These are phyloP conservation scores for Biscutella laevigata DNA, from an alignment of 441 rosid species.

Conservation along the genomic window DNA sequence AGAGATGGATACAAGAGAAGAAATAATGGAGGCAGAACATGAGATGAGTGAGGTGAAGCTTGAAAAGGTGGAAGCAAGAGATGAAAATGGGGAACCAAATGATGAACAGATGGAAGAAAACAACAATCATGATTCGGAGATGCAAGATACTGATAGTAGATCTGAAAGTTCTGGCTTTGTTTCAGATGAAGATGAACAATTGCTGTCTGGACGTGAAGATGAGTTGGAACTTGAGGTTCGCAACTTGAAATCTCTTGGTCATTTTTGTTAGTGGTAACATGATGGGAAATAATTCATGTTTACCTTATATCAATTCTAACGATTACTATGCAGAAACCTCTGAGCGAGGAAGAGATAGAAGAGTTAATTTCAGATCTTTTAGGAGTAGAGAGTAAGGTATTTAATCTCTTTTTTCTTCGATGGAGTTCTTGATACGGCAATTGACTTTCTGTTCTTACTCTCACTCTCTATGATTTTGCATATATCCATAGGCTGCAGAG, in stretches of 20 bases:
- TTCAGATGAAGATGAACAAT: constrained; percentile 56
- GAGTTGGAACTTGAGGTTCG: constrained; percentile 54
- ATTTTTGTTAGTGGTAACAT: not conserved
- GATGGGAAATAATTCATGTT: not conserved
- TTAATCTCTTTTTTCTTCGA: constrained; percentile 7
- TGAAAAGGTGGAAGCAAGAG: constrained; percentile 29
- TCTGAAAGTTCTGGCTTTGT: constrained; percentile 46
- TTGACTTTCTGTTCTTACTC: constrained; percentile 4
- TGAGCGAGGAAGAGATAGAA: constrained; percentile 82
- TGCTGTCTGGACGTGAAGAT: constrained; percentile 47
- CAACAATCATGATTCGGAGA: constrained; percentile 15
- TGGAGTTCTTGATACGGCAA: not conserved
- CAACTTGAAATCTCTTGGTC: constrained; percentile 4
- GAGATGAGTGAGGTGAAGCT: constrained; percentile 41
- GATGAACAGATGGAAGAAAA: constrained; percentile 20
- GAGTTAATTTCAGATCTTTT: constrained; percentile 70
- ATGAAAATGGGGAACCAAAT: not conserved
- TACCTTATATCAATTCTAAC: not conserved
- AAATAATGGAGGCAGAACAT: constrained; percentile 11
- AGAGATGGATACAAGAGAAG: not conserved
- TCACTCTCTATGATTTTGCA: constrained; percentile 17
- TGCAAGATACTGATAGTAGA: constrained; percentile 35
- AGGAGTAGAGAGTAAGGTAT: constrained; percentile 96
- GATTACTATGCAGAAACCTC: constrained; percentile 49
- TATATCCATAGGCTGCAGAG: constrained; percentile 83